A percentile compares a stretch with the other conserved stretches of the same genome.
These are phyloP conservation scores for Russula abietina DNA, from an alignment of 768 basidiomycete genomes.

Conservation along the genomic window DNA sequence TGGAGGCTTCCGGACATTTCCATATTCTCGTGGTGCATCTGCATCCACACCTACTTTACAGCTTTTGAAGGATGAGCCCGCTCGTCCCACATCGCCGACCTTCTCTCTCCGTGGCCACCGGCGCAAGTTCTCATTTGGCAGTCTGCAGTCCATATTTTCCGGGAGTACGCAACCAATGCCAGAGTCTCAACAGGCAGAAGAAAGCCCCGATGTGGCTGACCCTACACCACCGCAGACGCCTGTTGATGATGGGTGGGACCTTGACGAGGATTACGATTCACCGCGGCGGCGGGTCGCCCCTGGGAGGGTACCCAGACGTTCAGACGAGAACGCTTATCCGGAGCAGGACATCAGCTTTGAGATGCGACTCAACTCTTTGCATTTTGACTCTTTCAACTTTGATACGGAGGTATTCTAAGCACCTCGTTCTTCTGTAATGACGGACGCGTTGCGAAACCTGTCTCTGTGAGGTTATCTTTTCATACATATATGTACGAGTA, in stretches of 20 bases:
- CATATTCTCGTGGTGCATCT: conserved; percentile 14
- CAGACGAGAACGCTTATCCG: not conserved
- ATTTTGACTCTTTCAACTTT: conserved; percentile 66
- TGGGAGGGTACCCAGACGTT: not conserved
- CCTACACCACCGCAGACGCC: not conserved
- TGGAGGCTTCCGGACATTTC: conserved; percentile 5
- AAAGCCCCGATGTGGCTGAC: conserved; percentile 3
- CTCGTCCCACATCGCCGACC: conserved; percentile 23
- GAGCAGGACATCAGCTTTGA: conserved; percentile 46
- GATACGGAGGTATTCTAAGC: conserved; percentile 50
- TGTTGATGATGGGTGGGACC: conserved; percentile 18
- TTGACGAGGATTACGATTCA: conserved; percentile 19
- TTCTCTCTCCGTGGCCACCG: conserved; percentile 30
- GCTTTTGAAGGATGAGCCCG: conserved; percentile 1
- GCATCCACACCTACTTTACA: conserved; percentile 18
- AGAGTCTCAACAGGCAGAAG: conserved; percentile 4
- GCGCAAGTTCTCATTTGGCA: conserved; percentile 32
- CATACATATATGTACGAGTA: conserved; percentile 15
- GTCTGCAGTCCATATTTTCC: conserved; percentile 33
- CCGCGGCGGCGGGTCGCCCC: conserved; percentile 12
- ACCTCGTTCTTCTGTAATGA: conserved; percentile 20
- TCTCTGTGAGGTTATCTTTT: not conserved
- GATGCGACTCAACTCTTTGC: conserved; percentile 65
- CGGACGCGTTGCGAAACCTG: conserved; percentile 5
- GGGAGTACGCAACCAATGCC: conserved; percentile 15